phyloP scores from a whole-genome alignment of 106 monocot genomes.

The Platanthera guangdongensis region DNA sequence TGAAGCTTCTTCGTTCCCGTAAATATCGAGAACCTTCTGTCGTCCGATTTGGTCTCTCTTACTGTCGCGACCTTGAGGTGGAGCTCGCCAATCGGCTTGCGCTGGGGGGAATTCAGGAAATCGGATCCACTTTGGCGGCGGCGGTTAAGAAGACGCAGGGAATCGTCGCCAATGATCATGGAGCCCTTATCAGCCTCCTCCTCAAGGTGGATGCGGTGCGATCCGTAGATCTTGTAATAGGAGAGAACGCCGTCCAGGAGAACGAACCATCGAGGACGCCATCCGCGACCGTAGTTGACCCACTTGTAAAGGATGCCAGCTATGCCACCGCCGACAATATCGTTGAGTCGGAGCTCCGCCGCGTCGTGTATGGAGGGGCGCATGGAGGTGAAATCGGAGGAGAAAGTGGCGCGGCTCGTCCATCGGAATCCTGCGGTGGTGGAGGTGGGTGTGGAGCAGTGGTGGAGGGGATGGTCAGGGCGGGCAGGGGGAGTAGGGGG shows the following conservation, averaged over 20 bases:
- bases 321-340: constrained; percentile 47
- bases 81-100: constrained; percentile 72
- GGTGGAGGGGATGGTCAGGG: constrained; percentile 2
- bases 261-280: constrained; percentile 88
- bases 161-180: constrained; percentile 70
- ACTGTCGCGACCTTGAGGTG: constrained; percentile 85
- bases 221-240: constrained; percentile 88
- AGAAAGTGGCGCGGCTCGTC: constrained; percentile 11
- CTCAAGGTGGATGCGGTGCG: constrained; percentile 50
- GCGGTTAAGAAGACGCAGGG: constrained; percentile 41
- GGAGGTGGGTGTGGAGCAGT: neutral
- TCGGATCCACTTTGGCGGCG: constrained; percentile 11
- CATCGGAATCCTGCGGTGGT: neutral
- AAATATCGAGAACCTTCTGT: constrained; percentile 74
- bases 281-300: constrained; percentile 90
- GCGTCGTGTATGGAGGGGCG: constrained; percentile 12
- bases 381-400: constrained; percentile 5
- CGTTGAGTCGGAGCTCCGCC: constrained; percentile 27
- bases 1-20: constrained; percentile 75
- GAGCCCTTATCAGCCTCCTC: constrained; percentile 52
- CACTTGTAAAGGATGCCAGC: constrained; percentile 88
- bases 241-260: constrained; percentile 89
- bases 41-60: constrained; percentile 65
- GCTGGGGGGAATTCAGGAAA: constrained; percentile 13
- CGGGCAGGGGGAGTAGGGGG: neutral